Percentiles rank a stretch among this genome's conserved stretches.
These are phyloP conservation scores for Leptodontidium sp. DNA, from an alignment of 2,329 filamentous ascomycete species.

Conservation along the genomic window DNA sequence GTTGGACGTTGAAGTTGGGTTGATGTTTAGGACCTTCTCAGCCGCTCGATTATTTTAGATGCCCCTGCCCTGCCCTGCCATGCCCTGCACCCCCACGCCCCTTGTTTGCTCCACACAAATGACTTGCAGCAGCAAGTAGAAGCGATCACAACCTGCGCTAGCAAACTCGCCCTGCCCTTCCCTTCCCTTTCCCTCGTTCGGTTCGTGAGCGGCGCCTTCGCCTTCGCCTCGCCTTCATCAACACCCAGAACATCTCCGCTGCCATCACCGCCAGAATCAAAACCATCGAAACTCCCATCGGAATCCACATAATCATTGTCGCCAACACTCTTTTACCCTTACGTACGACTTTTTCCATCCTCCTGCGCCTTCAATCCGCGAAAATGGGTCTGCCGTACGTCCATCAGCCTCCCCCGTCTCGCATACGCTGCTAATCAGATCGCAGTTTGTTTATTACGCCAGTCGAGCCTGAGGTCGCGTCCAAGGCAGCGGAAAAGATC, in stretches of 20 bases:
- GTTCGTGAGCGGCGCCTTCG: constrained; percentile 1
- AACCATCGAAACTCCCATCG: constrained; percentile 31
- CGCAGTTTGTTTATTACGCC: constrained; percentile 46
- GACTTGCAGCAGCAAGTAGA: constrained; percentile 20
- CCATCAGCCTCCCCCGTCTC: constrained; percentile 32
- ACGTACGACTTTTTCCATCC: constrained; percentile 8
- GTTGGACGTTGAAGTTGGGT: background rate
- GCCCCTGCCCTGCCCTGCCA: background rate
- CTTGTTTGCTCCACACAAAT: constrained; percentile 12
- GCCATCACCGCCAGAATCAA: constrained; percentile 28
- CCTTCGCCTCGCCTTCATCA: constrained; percentile 5
- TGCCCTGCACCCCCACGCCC: background rate
- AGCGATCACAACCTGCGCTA: constrained; percentile 16
- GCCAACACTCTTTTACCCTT: constrained; percentile 21
- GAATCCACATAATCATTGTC: constrained; percentile 33
- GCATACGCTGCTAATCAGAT: constrained; percentile 36
- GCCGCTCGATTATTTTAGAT: constrained; percentile 19
- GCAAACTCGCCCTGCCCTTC: constrained; percentile 2
- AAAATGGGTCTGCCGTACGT: constrained; percentile 48
- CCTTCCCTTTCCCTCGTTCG: background rate
- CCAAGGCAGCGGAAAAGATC: constrained; percentile 43
- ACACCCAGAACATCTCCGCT: constrained; percentile 24
- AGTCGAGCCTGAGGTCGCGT: constrained; percentile 40
- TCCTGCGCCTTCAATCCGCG: constrained; percentile 18
- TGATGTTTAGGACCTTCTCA: background rate